Evolutionary conservation across 306 rosid species (phyloP).

Genomic region (Comarum palustre): DNA sequence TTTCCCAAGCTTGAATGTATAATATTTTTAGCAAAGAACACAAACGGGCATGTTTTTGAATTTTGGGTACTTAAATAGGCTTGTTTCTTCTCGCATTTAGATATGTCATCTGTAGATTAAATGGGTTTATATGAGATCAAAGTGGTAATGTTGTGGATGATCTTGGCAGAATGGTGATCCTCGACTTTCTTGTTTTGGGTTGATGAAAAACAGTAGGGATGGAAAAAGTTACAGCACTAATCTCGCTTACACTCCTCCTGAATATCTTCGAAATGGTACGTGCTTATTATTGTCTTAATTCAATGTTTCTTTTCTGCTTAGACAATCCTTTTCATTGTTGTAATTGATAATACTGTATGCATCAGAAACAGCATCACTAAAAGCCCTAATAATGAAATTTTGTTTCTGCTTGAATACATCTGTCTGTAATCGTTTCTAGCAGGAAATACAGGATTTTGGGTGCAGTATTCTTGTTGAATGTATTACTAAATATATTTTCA

Average conservation of each 20-base stretch:
- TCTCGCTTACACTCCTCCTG: slow-evolving; percentile 85
- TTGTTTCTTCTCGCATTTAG: slow-evolving; percentile 8
- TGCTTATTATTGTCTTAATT: slow-evolving; percentile 15
- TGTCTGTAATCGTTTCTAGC: no score
- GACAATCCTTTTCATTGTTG: not conserved
- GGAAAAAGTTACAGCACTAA: slow-evolving; percentile 88
- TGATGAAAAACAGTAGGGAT: slow-evolving; percentile 80
- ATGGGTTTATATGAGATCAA: slow-evolving; percentile 17
- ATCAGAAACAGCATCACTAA: not conserved
- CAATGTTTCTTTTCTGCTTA: not conserved
- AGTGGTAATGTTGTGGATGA: slow-evolving; percentile 27
- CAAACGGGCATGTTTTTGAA: not conserved
- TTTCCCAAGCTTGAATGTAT: not conserved
- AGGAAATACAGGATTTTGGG: no score
- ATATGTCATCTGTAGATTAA: not conserved
- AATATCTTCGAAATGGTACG: slow-evolving; percentile 69
- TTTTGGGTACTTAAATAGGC: not conserved
- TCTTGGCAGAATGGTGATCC: slow-evolving; percentile 75
- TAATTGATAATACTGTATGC: not conserved
- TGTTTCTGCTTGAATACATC: no score
- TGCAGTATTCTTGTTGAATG: no score
- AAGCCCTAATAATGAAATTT: not conserved
- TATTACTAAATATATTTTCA: no score
- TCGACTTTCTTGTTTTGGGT: slow-evolving; percentile 78
- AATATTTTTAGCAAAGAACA: not conserved